Evolutionary conservation across 257 asterid genomes (phyloP), one percentile per base, ranked within the genome.

Genomic region (Salvia rosmarinus): DNA sequence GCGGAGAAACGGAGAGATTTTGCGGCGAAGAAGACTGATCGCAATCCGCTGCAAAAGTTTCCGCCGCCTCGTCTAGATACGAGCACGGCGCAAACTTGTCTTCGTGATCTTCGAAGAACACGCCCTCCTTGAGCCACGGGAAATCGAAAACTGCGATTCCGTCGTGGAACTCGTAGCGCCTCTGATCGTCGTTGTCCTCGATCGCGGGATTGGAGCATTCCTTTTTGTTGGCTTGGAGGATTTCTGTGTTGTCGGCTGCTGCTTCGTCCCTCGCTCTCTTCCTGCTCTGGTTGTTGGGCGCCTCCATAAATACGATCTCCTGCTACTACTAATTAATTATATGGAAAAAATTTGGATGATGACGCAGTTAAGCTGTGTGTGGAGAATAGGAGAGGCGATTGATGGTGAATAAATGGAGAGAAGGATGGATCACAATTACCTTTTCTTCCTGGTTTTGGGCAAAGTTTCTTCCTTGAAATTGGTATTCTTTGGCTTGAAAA

Each of bases 61-160:
- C 37, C 37, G 37, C 37, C 8, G 44, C 65, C 28, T 58, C 60
- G 17, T 73, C 75, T 7, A 63, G 13, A 23, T 67, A 67, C 21
- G 59, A 55, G 56, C 55, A 71, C 60, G 68, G 64, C 0, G 67
- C 64, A 37, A 74, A 79, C 0, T 51, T 55, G n/a, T 75, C 76
- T 0, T 74, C 83, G n/a, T 69, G 16, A 64, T 34, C 77, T 10
- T 66, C 72, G 11, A 81, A 80, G 64, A 68, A 19, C 10, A 63
- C 59, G 25, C 85, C 81, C 9, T 85, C 85, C 25, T 82, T 80
- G 5, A 82, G 82, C 89, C 89, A 85, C 0, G 89, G 89, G 25
- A 85, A 85, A 73, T 85, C 87, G 69, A 85, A 85, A 57, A 85
- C 80, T 54, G 85, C 89, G 25, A 37, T 6, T 5, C 68, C 77